Evolutionary conservation across 2,329 filamentous ascomycete genomes (phyloP).

Genomic region (Alternaria arbusti): DNA sequence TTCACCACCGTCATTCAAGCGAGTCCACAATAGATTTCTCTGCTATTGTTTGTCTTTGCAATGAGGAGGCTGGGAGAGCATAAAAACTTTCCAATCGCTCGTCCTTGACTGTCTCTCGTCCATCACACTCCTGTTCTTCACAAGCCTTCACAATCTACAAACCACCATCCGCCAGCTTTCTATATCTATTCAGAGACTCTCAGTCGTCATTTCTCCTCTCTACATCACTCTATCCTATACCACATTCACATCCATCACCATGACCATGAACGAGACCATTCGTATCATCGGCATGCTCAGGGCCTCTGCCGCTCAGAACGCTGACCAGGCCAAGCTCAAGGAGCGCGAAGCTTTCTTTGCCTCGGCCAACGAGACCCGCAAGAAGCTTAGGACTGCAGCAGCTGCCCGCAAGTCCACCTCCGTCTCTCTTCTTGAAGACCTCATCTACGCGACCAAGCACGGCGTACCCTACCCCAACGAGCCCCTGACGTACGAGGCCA

Average conservation of each 20-base stretch:
- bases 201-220: neutral
- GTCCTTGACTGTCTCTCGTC: neutral
- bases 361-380: neutral
- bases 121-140: neutral
- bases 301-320: conserved; percentile 28
- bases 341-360: conserved; percentile 5
- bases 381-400: conserved; percentile 6
- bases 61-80: neutral
- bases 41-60: conserved; percentile 7
- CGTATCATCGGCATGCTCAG: conserved; percentile 32
- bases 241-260: neutral
- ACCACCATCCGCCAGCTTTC: neutral
- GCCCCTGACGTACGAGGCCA: conserved; percentile 21
- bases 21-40: conserved; percentile 9
- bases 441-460: conserved; percentile 20
- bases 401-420: conserved; percentile 10
- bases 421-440: conserved; percentile 22
- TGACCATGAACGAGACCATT: conserved; percentile 30
- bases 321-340: conserved; percentile 27
- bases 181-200: neutral
- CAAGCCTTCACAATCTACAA: neutral
- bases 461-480: conserved; percentile 15
- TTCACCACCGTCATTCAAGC: conserved; percentile 17
- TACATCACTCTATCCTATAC: neutral
- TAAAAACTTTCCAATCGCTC: neutral